These are phyloP conservation scores for Platanthera guangdongensis DNA, from an alignment of 106 monocot genomes.

Conservation along the genomic window DNA sequence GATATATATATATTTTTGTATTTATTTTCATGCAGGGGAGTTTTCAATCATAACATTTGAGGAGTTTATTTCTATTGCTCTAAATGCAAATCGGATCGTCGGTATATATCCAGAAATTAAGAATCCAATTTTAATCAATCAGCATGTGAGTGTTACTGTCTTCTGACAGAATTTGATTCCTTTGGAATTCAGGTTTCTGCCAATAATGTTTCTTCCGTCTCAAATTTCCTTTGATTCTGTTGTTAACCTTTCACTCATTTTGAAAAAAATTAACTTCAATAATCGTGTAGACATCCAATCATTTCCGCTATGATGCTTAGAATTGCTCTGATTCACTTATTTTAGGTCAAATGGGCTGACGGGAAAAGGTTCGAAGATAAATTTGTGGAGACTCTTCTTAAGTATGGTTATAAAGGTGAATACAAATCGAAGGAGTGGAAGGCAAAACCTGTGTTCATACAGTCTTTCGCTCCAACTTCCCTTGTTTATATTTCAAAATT, in stretches of 20 bases:
- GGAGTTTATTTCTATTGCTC: slow-evolving; percentile 78
- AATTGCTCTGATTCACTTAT: slow-evolving; percentile 9
- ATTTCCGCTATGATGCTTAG: not conserved
- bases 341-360: slow-evolving; percentile 78
- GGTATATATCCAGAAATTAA: slow-evolving; percentile 98
- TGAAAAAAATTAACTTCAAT: not conserved
- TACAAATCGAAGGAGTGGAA: slow-evolving; percentile 80
- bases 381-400: slow-evolving; percentile 74
- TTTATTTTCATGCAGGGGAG: slow-evolving; percentile 36
- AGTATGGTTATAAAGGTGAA: slow-evolving; percentile 83
- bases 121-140: slow-evolving; percentile 82
- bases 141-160: slow-evolving; percentile 55
- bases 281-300: not conserved
- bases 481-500: slow-evolving; percentile 73
- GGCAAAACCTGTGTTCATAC: slow-evolving; percentile 80
- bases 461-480: slow-evolving; percentile 92
- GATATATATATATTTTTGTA: not conserved
- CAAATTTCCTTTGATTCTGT: not conserved
- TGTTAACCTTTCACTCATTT: not conserved
- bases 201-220: not conserved
- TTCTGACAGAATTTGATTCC: not conserved
- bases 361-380: slow-evolving; percentile 89
- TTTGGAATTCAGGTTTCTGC: not conserved
- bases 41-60: slow-evolving; percentile 86
- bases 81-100: slow-evolving; percentile 71